phyloP scores from a whole-genome alignment of 768 basidiomycete species.

The Sarcodon sp. region DNA sequence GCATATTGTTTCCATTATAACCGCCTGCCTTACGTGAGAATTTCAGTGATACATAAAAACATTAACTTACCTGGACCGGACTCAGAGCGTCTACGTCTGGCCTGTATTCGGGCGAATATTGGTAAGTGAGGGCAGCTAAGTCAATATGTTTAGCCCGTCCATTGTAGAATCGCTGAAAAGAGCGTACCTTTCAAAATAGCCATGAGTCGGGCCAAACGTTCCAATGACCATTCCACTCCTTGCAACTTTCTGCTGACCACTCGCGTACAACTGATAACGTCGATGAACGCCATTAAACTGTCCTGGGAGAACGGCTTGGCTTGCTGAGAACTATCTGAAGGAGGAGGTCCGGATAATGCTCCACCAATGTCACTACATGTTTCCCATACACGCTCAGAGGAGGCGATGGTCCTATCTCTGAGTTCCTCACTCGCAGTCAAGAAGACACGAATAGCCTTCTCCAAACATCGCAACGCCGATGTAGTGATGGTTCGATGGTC shows the following conservation, averaged over 20 bases:
- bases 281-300: conserved; percentile 70
- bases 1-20: conserved; percentile 60
- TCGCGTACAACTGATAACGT: conserved; percentile 52
- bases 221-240: conserved; percentile 51
- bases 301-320: conserved; percentile 63
- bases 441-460: conserved; percentile 61
- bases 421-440: conserved; percentile 17
- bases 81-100: conserved; percentile 77
- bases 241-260: conserved; percentile 32
- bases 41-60: background rate
- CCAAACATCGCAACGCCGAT: conserved; percentile 75
- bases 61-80: conserved; percentile 54
- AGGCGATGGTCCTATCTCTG: conserved; percentile 27
- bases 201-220: conserved; percentile 57
- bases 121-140: conserved; percentile 66
- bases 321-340: conserved; percentile 1
- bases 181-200: conserved; percentile 59
- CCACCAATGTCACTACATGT: conserved; percentile 58
- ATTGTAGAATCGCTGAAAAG: background rate
- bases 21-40: conserved; percentile 30
- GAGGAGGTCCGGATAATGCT: conserved; percentile 18
- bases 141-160: too few relatives aligned
- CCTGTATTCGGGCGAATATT: conserved; percentile 73
- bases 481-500: conserved; percentile 60
- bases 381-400: conserved; percentile 57